Evolutionary conservation across 768 basidiomycete genomes (phyloP), one percentile per base, ranked within the genome.

Genomic region (Nidula microcarpa): DNA sequence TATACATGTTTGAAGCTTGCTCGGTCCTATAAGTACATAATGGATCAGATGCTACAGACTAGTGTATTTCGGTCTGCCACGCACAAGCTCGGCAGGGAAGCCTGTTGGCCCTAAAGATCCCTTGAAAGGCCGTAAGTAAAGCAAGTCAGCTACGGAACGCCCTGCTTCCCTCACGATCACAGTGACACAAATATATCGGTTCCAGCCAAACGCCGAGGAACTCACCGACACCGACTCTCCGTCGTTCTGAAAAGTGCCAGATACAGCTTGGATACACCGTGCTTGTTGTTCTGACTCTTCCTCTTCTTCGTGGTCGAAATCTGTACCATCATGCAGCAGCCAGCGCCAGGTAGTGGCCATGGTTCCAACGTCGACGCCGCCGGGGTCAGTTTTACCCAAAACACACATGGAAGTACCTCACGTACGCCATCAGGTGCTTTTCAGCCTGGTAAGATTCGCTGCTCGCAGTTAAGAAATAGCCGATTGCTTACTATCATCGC

Each of bases 201-300:
- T 52, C 39, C 45, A 61, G 45, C 50, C 50, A 64, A 64, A 55
- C 62, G 46, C 69, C 70, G 72, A 68, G 11, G 16, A 16, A 11
- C 39, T 11, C 39, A 41, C 39, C 39, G 39, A 41, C 39, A 16
- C 39, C 39, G 39, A 41, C 39, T 41, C 39, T 41, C 39, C 39
- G 39, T 41, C 23, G 23, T 23, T 23, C 23, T 23, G 23, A 23
- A 23, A 23, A 23, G 23, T 23, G 23, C 3, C 23, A 23, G 23
- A 23, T 23, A 23, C 23, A 23, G 23, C 23, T 23, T 23, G 23
- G 23, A 23, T 23, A 23, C 23, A 23, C 23, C 23, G 23, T 23
- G 23, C 23, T 23, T 23, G 23, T 23, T 23, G 23, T 23, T 23
- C 23, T 23, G 23, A 23, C 23, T 23, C 23, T 23, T 23, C 23